Base-by-base conservation (phyloP, 352 stramenopile genomes). In the Phytophthora cajani region DNA sequence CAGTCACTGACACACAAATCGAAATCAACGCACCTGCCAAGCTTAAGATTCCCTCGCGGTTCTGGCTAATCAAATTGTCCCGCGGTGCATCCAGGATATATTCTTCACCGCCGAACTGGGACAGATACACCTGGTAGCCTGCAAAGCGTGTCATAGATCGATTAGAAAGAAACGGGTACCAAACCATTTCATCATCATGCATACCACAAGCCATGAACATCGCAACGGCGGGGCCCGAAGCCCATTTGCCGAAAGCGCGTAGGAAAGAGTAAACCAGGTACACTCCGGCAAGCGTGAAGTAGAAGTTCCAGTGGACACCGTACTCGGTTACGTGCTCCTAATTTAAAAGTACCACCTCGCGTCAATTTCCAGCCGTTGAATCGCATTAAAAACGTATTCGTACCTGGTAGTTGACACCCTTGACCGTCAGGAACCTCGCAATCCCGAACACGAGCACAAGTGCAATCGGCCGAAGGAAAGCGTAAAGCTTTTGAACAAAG, bases 221-320 rank as follows among this genome's bases (percentile, higher is more conserved):
- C 4, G 88, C 86, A 0, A 68, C 66, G 5, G 87, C 32, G 8
- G 88, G 74, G 6, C 77, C 84, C 0, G 74, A 81, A 6, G 78
- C 70, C 74, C 75, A 89, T 42, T 69, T 71, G 17, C 85, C 84
- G 51, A 91, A 73, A 38, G 77, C 47, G 44, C 79, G 74, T 17
- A 97, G 72, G 17, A 85, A 60, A 10, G 79, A 89, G 58, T 89
- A 91, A 21, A 88, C 61, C 17, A 97, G 33, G 64, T 94, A 94
- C 32, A 97, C 85, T 5, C 82, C 88, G 14, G 82, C 90, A 19
- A 99, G 87, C 4, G 97, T 99, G 64, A 99, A 98, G 82, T 99
- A 99, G 72, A 99, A 99, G 81, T 99, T 99, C 98, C 98, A 99
- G 80, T 99, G 98, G 19, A 99, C 91, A 33, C 98, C 98, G 77